Evolutionary conservation across 1,284 basidiomycete species (phyloP).

Genomic region (Singerocomus rubriflavus): DNA sequence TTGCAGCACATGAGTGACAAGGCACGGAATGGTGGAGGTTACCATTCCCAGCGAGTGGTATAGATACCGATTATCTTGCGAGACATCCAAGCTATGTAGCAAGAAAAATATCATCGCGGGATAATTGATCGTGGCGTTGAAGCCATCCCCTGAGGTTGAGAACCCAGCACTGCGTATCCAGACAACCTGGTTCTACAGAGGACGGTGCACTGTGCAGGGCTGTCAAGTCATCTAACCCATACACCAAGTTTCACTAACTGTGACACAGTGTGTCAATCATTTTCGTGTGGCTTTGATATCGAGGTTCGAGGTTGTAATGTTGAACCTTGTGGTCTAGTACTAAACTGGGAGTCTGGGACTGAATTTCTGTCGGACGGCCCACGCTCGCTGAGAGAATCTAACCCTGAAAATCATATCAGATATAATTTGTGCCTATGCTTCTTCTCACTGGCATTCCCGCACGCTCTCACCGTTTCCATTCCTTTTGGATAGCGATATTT

Average conservation of each 20-base stretch:
- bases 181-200: not conserved
- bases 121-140: not conserved
- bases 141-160: not conserved
- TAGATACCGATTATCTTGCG: constrained; percentile 14
- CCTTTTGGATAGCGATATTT: not conserved
- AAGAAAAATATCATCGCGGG: constrained; percentile 6
- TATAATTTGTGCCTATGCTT: not conserved
- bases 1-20: constrained; percentile 3
- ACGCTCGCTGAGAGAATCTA: constrained; percentile 1
- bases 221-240: not conserved
- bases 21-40: constrained; percentile 9
- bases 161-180: not conserved
- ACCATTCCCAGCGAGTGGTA: constrained; percentile 15
- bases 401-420: not conserved
- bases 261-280: not conserved
- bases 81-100: not conserved
- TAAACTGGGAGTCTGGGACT: not conserved
- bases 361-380: not conserved
- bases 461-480: constrained; percentile 5
- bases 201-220: too few relatives aligned
- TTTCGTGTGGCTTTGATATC: not conserved
- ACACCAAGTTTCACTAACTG: not conserved
- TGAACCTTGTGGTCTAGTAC: not conserved
- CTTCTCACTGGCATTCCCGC: not conserved
- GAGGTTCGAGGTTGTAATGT: not conserved